Percentiles rank a stretch among this genome's conserved stretches.
These are phyloP conservation scores for Aspergillus conjunctus DNA, from an alignment of 495 filamentous ascomycete genomes.

Conservation along the genomic window DNA sequence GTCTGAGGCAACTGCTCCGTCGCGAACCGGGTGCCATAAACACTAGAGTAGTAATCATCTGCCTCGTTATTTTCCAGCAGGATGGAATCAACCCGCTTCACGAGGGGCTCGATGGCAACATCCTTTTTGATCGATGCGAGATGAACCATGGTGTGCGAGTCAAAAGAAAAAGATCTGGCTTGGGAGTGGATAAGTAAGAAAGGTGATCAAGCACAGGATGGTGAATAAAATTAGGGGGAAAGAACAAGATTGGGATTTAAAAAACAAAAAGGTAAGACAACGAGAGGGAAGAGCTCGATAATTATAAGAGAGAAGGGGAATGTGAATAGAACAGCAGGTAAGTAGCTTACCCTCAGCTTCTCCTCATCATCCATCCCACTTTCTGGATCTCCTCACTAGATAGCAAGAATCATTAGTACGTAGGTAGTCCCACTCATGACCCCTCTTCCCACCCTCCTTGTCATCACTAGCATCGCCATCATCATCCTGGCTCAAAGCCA, in stretches of 20 bases:
- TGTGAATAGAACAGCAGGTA: background rate
- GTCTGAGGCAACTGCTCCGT: constrained; percentile 73
- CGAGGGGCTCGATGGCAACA: constrained; percentile 25
- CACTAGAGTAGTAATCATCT: constrained; percentile 67
- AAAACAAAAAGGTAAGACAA: background rate
- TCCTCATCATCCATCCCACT: constrained; percentile 3
- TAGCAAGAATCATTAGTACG: too few relatives aligned
- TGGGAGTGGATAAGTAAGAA: background rate
- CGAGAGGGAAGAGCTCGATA: background rate
- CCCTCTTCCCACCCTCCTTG: constrained; percentile 4
- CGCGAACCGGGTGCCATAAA: constrained; percentile 84
- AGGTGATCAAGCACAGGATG: background rate
- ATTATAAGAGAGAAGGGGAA: background rate
- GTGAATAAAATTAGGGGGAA: background rate
- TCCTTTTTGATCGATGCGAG: constrained; percentile 42
- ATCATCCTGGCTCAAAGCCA: constrained; percentile 6
- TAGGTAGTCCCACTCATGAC: too few relatives aligned
- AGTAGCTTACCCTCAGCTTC: background rate
- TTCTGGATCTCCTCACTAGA: background rate
- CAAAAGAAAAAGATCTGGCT: background rate
- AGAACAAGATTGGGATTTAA: constrained; percentile 2
- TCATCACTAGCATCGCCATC: constrained; percentile 8
- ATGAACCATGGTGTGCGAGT: constrained; percentile 38
- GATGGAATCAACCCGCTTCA: constrained; percentile 35
- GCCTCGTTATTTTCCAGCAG: constrained; percentile 43